These are phyloP conservation scores for Gliomastix tumulicola DNA, from an alignment of 2,329 filamentous ascomycete species.

Conservation along the genomic window DNA sequence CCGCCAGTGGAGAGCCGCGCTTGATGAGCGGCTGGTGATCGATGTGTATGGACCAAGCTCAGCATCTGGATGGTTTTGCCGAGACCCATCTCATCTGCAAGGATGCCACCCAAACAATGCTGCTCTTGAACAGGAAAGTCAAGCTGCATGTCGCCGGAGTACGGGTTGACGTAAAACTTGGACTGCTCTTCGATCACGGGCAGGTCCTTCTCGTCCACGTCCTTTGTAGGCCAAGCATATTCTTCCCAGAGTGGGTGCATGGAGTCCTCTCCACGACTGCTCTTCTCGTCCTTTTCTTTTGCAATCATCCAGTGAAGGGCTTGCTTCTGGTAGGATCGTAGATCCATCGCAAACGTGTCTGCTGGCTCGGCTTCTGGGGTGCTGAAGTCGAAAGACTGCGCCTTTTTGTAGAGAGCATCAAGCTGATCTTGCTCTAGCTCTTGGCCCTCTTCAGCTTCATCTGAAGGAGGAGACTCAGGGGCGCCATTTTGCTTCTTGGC, in stretches of 20 bases:
- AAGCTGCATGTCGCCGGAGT: constrained; percentile 87
- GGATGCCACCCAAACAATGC: constrained; percentile 84
- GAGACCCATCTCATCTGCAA: constrained; percentile 96
- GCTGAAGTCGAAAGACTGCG: constrained; percentile 91
- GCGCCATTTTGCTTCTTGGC: constrained; percentile 22
- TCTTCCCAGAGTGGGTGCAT: constrained; percentile 99
- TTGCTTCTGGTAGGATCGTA: constrained; percentile 93
- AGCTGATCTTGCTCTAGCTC: constrained; percentile 95
- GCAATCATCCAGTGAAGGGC: constrained; percentile 93
- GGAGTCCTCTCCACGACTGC: constrained; percentile 64
- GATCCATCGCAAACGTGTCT: constrained; percentile 70
- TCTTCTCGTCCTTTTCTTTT: constrained; percentile 77
- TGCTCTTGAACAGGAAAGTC: constrained; percentile 93
- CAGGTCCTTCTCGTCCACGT: constrained; percentile 75
- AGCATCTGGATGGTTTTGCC: constrained; percentile 99
- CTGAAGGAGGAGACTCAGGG: constrained; percentile 45
- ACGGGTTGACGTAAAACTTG: constrained; percentile 92
- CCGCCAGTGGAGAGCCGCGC: constrained; percentile 20
- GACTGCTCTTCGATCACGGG: constrained; percentile 57
- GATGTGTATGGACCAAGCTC: constrained; percentile 81
- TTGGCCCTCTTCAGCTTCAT: constrained; percentile 81
- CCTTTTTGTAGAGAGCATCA: constrained; percentile 89
- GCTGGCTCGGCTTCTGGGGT: constrained; percentile 83
- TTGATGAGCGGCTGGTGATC: constrained; percentile 43
- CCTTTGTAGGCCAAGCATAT: constrained; percentile 81